phyloP scores from a whole-genome alignment of 768 basidiomycete genomes.

The Leccinum rimulosum region DNA sequence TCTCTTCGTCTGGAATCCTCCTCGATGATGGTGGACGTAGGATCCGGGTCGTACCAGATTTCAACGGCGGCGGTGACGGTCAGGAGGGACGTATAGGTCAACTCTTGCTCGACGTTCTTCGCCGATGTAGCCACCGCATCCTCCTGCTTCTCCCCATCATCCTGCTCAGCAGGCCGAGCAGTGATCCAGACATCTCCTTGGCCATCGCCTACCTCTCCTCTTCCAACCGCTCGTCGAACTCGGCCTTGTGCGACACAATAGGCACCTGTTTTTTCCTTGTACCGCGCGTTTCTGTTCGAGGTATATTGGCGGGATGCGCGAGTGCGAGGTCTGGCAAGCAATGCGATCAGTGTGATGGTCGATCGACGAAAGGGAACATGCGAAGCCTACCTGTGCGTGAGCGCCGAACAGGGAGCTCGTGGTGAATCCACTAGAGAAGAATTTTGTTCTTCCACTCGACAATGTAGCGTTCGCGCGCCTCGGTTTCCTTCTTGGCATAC shows the following conservation, averaged over 20 bases:
- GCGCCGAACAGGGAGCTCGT: constrained; percentile 44
- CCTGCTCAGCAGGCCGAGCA: constrained; percentile 25
- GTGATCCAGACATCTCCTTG: constrained; percentile 44
- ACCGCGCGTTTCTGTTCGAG: constrained; percentile 56
- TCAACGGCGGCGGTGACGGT: constrained; percentile 95
- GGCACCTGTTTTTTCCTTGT: constrained; percentile 51
- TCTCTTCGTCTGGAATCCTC: constrained; percentile 97
- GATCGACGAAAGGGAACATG: background rate
- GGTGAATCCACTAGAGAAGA: constrained; percentile 39
- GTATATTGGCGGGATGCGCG: constrained; percentile 45
- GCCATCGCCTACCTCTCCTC: constrained; percentile 49
- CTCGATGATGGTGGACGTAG: constrained; percentile 89
- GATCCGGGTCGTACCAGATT: constrained; percentile 97
- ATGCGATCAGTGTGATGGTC: background rate
- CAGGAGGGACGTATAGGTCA: constrained; percentile 90
- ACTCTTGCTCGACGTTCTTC: constrained; percentile 88
- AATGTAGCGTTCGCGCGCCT: constrained; percentile 70
- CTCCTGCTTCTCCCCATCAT: constrained; percentile 20
- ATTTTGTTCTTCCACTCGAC: constrained; percentile 73
- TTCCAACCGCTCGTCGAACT: constrained; percentile 49
- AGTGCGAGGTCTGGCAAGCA: constrained; percentile 15
- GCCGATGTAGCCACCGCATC: constrained; percentile 40
- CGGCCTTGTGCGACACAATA: constrained; percentile 46
- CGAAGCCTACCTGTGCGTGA: constrained; percentile 29
- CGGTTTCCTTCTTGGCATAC: constrained; percentile 86